Evolutionary conservation across 495 filamentous ascomycete genomes (phyloP).

Genomic region (Aspergillus haitiensis): DNA sequence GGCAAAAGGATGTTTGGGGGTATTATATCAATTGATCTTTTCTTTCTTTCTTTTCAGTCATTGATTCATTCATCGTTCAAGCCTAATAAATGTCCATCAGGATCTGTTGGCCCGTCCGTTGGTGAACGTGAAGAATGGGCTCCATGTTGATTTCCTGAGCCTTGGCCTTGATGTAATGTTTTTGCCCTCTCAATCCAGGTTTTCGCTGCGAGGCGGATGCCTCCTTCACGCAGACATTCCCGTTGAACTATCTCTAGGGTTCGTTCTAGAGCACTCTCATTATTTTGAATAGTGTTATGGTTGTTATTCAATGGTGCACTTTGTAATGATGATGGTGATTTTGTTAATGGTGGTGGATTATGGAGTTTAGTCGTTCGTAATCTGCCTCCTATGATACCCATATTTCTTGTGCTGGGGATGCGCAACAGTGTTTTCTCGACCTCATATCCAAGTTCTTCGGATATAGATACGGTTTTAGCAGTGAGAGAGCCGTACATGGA

Average conservation of each 20-base stretch:
- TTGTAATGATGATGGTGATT: no score
- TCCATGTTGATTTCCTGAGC: slow-evolving; percentile 16
- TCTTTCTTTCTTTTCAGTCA: no score
- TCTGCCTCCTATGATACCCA: slow-evolving; percentile 67
- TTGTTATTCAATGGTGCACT: no score
- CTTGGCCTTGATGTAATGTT: slow-evolving; percentile 30
- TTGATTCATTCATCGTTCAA: no score
- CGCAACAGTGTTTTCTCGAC: slow-evolving; percentile 77
- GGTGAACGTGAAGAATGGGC: no score
- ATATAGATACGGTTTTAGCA: slow-evolving; percentile 65
- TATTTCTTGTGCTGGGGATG: slow-evolving; percentile 89
- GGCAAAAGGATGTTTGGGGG: no score
- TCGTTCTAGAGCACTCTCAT: slow-evolving; percentile 10
- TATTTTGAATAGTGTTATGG: background rate
- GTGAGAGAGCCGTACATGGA: slow-evolving; percentile 75
- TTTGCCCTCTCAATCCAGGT: slow-evolving; percentile 50
- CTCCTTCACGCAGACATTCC: slow-evolving; percentile 45
- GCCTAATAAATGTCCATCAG: no score
- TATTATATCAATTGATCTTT: no score
- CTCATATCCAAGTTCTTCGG: slow-evolving; percentile 68
- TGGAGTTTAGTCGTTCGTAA: slow-evolving; percentile 11
- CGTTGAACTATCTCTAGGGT: slow-evolving; percentile 37
- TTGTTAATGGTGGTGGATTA: no score
- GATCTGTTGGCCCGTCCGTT: no score
- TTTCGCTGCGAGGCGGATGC: slow-evolving; percentile 35